Conservation (phyloP, 345 rosid genomes). For the Gossypium arboreum region DNA sequence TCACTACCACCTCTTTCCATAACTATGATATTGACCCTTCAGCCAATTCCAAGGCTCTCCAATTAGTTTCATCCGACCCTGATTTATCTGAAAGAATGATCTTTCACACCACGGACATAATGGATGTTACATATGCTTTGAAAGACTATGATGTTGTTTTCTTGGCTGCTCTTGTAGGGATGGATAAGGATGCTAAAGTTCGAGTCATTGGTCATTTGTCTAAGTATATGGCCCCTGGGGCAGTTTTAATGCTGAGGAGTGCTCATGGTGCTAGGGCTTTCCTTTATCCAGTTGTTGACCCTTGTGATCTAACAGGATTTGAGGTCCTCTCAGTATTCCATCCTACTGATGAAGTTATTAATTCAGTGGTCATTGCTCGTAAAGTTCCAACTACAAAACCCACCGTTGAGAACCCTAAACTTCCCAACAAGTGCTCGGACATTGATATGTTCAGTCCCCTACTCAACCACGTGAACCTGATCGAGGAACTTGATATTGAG, state of each 20-base stretch:
- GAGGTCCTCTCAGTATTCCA: slow-evolving; percentile 68
- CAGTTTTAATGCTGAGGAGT: slow-evolving; percentile 72
- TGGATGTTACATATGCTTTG: slow-evolving; percentile 44
- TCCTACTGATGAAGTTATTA: slow-evolving; percentile 81
- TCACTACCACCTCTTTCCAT: slow-evolving; percentile 52
- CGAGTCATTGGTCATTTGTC: slow-evolving; percentile 59
- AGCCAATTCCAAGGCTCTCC: slow-evolving; percentile 54
- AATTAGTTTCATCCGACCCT: slow-evolving; percentile 51
- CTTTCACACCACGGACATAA: slow-evolving; percentile 60
- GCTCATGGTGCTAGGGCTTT: slow-evolving; percentile 91
- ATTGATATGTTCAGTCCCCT: slow-evolving; percentile 50
- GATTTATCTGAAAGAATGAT: slow-evolving; percentile 61
- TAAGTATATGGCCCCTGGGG: slow-evolving; percentile 70
- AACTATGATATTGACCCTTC: slow-evolving; percentile 72
- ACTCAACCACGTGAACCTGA: slow-evolving; percentile 52
- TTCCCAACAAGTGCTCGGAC: slow-evolving; percentile 57
- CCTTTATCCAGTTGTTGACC: slow-evolving; percentile 75
- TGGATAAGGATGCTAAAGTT: slow-evolving; percentile 64
- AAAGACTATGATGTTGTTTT: slow-evolving; percentile 72
- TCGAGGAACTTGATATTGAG: slow-evolving; percentile 59
- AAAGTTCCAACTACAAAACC: slow-evolving; percentile 30
- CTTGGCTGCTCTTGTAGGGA: slow-evolving; percentile 90
- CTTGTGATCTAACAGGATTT: slow-evolving; percentile 67
- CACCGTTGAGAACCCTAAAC: slow-evolving; percentile 27
- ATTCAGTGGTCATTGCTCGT: slow-evolving; percentile 66